These are phyloP conservation scores for Pseudozyma thailandica DNA, from an alignment of 1,284 basidiomycete species.

Conservation along the genomic window DNA sequence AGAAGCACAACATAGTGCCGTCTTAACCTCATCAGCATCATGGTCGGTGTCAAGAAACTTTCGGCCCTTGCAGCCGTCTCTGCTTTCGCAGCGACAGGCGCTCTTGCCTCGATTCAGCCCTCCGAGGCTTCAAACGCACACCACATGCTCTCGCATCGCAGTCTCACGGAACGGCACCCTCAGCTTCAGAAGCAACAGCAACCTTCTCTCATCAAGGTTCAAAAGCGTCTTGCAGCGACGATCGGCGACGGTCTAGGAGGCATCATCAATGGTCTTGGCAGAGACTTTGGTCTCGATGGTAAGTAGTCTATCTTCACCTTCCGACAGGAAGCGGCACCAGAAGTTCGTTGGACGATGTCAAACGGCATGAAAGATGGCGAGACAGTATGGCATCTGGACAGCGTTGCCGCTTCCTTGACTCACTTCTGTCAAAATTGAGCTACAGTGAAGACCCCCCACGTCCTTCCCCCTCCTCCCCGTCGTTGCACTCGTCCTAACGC, in stretches of 20 bases:
- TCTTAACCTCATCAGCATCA: slow-evolving; percentile 12
- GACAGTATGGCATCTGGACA: neutral
- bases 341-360: no score
- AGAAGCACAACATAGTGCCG: no score
- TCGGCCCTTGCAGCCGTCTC: slow-evolving; percentile 37
- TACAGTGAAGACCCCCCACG: neutral
- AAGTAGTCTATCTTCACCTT: slow-evolving; percentile 13
- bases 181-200: slow-evolving; percentile 15
- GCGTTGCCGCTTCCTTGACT: neutral
- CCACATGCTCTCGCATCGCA: slow-evolving; percentile 25
- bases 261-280: slow-evolving; percentile 25
- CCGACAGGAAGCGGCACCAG: slow-evolving; percentile 2
- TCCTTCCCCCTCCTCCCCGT: neutral
- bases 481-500: neutral
- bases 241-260: slow-evolving; percentile 28
- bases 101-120: slow-evolving; percentile 26
- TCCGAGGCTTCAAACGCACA: slow-evolving; percentile 26
- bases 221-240: slow-evolving; percentile 24
- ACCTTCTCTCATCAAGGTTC: slow-evolving; percentile 36
- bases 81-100: slow-evolving; percentile 26
- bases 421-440: neutral
- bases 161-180: slow-evolving; percentile 18
- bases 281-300: slow-evolving; percentile 34
- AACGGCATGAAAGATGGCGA: neutral
- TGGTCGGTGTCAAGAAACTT: slow-evolving; percentile 33